Conservation (phyloP, 176 grass and related monocot species). For the Ampelocalamus luodianensis region DNA sequence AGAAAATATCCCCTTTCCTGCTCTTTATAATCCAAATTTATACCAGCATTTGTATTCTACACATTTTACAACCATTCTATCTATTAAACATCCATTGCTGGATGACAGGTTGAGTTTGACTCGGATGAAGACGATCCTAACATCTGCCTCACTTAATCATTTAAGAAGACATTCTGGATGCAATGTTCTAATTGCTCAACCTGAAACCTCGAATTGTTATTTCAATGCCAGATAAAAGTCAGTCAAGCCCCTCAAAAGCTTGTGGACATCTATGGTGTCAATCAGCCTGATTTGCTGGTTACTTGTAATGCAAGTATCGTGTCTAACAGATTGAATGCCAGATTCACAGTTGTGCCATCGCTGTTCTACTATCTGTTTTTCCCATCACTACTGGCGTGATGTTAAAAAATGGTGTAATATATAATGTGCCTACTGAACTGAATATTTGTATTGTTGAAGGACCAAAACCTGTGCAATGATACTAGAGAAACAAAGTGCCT, state of each 20-base stretch:
- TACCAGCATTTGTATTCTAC: background rate
- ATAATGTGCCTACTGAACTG: conserved; percentile 1
- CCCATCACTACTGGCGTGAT: background rate
- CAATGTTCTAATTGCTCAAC: background rate
- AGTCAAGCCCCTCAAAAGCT: background rate
- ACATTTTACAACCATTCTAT: background rate
- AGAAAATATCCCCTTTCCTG: background rate
- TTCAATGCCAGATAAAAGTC: background rate
- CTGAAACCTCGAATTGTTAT: background rate
- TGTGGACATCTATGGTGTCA: background rate
- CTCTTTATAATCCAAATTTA: conserved; percentile 1
- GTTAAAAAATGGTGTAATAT: background rate
- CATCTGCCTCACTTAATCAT: conserved; percentile 38
- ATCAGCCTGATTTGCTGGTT: conserved; percentile 5
- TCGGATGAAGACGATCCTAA: conserved; percentile 82
- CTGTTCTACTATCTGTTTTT: conserved; percentile 1
- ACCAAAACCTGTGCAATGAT: conserved; percentile 28
- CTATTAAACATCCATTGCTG: conserved; percentile 10
- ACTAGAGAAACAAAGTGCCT: background rate
- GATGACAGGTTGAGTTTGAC: conserved; percentile 78
- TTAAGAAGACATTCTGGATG: conserved; percentile 18
- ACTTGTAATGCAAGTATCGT: conserved; percentile 1
- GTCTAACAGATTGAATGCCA: background rate
- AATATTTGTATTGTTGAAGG: conserved; percentile 17
- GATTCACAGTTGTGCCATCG: background rate